phyloP scores from a whole-genome alignment of 805 yeast genomes.

The Kazachstania kunashirensis region DNA sequence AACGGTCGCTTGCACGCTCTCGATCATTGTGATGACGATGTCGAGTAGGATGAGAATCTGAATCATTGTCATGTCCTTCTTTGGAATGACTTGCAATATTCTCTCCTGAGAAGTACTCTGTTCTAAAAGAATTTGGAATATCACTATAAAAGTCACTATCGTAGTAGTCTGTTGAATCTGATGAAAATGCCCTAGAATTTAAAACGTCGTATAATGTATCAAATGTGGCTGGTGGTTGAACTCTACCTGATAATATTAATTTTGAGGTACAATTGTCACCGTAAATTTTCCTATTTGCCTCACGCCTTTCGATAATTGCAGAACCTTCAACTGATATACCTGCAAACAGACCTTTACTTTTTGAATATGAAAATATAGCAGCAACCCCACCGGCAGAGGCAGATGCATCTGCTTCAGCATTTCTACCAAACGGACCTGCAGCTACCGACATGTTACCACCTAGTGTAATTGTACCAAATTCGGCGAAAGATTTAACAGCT shows the following conservation, averaged over 20 bases:
- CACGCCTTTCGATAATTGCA: conserved; percentile 92
- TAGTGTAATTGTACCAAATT: conserved; percentile 83
- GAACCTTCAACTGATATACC: conserved; percentile 97
- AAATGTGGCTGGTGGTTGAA: conserved; percentile 83
- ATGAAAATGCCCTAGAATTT: conserved; percentile 72
- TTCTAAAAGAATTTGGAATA: conserved; percentile 32
- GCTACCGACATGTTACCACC: conserved; percentile 95
- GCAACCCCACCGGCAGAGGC: conserved; percentile 82
- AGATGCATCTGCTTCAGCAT: conserved; percentile 93
- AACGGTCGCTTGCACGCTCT: conserved; percentile 2
- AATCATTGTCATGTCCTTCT: conserved; percentile 1
- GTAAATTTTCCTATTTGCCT: conserved; percentile 90
- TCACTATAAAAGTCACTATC: conserved; percentile 41
- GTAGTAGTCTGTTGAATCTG: conserved; percentile 44
- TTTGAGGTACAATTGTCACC: conserved; percentile 83
- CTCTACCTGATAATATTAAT: conserved; percentile 70
- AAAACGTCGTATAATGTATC: conserved; percentile 78
- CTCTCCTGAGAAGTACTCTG: background rate
- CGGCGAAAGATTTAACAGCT: conserved; percentile 92
- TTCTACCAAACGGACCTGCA: conserved; percentile 95
- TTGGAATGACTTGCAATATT: too few relatives aligned
- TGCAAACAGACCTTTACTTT: conserved; percentile 93
- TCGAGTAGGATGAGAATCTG: conserved; percentile 12
- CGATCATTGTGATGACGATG: conserved; percentile 11
- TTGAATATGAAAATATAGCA: conserved; percentile 87